Conservation (phyloP, 257 asterid genomes). For the Jaltomata sinuosa region DNA sequence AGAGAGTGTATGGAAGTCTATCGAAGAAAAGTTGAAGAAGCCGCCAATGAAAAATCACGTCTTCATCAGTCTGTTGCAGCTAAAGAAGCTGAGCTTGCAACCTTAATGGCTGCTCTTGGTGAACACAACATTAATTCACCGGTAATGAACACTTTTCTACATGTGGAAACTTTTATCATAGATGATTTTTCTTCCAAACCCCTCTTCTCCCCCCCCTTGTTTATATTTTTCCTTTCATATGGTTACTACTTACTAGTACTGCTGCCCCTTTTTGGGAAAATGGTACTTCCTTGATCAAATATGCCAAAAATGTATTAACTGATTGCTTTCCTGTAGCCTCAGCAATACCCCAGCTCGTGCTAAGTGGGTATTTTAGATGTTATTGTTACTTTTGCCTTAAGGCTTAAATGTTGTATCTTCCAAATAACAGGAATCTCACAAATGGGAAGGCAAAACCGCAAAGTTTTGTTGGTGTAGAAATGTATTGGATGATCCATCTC, state of each 20-base stretch:
- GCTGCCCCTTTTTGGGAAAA: background rate
- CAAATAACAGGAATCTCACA: background rate
- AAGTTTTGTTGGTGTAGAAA: background rate
- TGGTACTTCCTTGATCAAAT: background rate
- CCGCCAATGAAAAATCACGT: slow-evolving; percentile 62
- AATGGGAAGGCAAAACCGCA: background rate
- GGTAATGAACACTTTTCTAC: slow-evolving; percentile 29
- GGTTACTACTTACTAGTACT: background rate
- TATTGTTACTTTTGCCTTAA: background rate
- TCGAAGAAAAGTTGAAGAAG: slow-evolving; percentile 78
- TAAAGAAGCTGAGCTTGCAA: slow-evolving; percentile 87
- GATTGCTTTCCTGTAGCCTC: background rate
- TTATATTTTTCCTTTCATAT: background rate
- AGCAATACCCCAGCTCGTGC: background rate
- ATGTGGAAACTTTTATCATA: background rate
- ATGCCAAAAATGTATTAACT: background rate
- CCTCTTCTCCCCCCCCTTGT: background rate
- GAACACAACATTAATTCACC: slow-evolving; percentile 45
- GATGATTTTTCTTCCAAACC: background rate
- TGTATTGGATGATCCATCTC: background rate
- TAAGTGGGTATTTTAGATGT: background rate
- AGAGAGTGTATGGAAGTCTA: slow-evolving; percentile 80
- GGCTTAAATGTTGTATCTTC: background rate
- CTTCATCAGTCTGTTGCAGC: slow-evolving; percentile 83
- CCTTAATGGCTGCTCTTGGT: slow-evolving; percentile 86